Conservation (phyloP, 1,284 basidiomycete genomes). For the Crucibulum cyathiforme region DNA sequence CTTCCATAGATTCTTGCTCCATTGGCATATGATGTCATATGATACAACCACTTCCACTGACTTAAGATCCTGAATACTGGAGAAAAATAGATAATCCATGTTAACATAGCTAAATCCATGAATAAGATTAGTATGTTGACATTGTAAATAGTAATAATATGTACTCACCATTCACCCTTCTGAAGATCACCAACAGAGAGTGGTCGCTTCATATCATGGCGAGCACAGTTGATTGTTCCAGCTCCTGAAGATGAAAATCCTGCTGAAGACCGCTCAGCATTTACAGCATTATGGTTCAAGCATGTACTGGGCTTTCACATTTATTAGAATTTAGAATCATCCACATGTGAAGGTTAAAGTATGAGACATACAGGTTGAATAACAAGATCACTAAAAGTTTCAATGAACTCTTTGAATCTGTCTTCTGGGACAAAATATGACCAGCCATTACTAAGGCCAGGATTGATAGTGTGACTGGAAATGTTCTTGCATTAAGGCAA, state of each 20-base stretch:
- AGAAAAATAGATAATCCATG: slow-evolving; percentile 29
- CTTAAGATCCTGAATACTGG: slow-evolving; percentile 4
- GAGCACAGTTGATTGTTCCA: slow-evolving; percentile 11
- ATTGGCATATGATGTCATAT: slow-evolving; percentile 41
- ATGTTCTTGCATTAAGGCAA: slow-evolving; percentile 22
- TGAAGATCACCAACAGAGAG: slow-evolving; percentile 23
- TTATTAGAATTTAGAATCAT: slow-evolving; percentile 10
- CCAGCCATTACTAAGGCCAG: slow-evolving; percentile 11
- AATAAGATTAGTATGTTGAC: background rate
- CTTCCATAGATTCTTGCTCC: slow-evolving; percentile 15
- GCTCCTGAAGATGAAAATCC: slow-evolving; percentile 14
- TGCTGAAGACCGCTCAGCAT: slow-evolving; percentile 3
- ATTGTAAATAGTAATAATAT: too few relatives aligned
- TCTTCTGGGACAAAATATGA: slow-evolving; percentile 10
- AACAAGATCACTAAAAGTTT: too few relatives aligned
- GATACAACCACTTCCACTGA: slow-evolving; percentile 14
- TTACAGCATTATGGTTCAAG: slow-evolving; percentile 13
- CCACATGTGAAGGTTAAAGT: background rate
- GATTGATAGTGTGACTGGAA: slow-evolving; percentile 9
- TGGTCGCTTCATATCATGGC: slow-evolving; percentile 11
- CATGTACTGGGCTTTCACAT: slow-evolving; percentile 18
- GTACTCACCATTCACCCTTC: slow-evolving; percentile 21
- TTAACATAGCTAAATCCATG: slow-evolving; percentile 18
- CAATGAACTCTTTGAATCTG: too few relatives aligned
- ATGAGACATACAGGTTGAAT: too few relatives aligned